Percentiles rank a stretch among this genome's conserved stretches.
Conservation (phyloP, 2,329 filamentous ascomycete genomes). For the Sporothrix inflata region DNA sequence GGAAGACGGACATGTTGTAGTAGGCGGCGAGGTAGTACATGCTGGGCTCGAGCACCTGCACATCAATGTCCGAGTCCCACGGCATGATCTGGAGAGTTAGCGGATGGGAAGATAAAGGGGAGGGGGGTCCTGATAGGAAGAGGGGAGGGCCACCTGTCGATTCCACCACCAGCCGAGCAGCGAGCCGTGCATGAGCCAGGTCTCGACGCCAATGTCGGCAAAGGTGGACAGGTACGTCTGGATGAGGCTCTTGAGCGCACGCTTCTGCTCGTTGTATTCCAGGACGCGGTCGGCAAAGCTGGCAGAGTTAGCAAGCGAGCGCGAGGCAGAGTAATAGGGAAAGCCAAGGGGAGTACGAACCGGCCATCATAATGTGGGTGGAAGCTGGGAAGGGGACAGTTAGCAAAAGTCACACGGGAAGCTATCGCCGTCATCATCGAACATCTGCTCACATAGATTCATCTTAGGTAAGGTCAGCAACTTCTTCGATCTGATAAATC, state of each 20-base stretch:
- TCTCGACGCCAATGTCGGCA: conserved; percentile 67
- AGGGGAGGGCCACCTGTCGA: conserved; percentile 44
- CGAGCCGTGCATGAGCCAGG: conserved; percentile 86
- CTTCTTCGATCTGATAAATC: too few species aligned
- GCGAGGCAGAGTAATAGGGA: conserved; percentile 23
- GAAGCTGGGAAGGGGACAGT: conserved; percentile 38
- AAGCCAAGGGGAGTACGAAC: conserved; percentile 32
- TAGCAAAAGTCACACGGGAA: neutral
- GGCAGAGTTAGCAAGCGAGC: neutral
- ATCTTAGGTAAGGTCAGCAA: conserved; percentile 20
- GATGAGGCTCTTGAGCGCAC: conserved; percentile 67
- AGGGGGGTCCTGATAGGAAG: too few species aligned
- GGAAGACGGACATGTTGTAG: conserved; percentile 62
- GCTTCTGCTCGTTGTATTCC: conserved; percentile 59
- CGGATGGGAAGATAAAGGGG: conserved; percentile 18
- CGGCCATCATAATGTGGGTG: conserved; percentile 46
- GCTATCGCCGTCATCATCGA: too few species aligned
- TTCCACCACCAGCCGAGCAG: conserved; percentile 89
- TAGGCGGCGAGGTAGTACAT: conserved; percentile 67
- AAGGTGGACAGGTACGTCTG: conserved; percentile 74
- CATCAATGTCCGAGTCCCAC: conserved; percentile 78
- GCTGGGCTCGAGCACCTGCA: conserved; percentile 69
- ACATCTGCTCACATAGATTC: conserved; percentile 26
- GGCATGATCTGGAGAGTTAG: conserved; percentile 51
- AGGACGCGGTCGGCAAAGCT: conserved; percentile 48